A percentile compares a stretch with the other conserved stretches of the same genome.
Conservation (phyloP, 2,329 filamentous ascomycete species). For the Diplodia sapinea region DNA sequence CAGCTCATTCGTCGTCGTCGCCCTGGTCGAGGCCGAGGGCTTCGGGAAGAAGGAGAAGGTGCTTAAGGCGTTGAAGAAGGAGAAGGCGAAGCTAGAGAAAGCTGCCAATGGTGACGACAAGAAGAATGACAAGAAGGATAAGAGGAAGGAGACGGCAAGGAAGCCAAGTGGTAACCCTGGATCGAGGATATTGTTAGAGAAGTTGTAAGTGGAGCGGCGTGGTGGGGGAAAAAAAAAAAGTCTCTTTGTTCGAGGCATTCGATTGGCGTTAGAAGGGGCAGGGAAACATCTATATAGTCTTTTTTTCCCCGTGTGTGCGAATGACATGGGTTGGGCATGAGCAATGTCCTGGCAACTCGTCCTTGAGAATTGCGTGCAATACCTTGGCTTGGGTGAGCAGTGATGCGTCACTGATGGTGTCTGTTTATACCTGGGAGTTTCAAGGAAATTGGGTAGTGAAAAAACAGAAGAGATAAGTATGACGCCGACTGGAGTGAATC, state of each 20-base stretch:
- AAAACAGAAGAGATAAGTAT: too few species aligned
- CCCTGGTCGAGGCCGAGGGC: slow-evolving; percentile 72
- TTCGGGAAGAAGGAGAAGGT: slow-evolving; percentile 72
- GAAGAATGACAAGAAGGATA: slow-evolving; percentile 46
- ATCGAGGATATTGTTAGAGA: slow-evolving; percentile 54
- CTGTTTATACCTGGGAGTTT: neutral
- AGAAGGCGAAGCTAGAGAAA: slow-evolving; percentile 72
- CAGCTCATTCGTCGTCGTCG: slow-evolving; percentile 85
- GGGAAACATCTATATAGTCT: neutral
- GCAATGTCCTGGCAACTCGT: neutral
- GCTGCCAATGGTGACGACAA: slow-evolving; percentile 65
- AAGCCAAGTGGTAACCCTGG: slow-evolving; percentile 54
- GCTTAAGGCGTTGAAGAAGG: slow-evolving; percentile 72
- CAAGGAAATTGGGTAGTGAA: neutral
- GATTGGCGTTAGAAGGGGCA: neutral
- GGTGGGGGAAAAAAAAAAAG: neutral
- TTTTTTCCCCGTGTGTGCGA: neutral
- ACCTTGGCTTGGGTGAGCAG: neutral
- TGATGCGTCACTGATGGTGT: neutral
- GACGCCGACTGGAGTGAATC: too few species aligned
- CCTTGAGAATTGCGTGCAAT: neutral
- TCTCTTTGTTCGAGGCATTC: neutral
- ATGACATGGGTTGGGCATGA: neutral
- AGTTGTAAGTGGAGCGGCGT: slow-evolving; percentile 26
- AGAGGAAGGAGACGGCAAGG: slow-evolving; percentile 40